These are phyloP conservation scores for Aphanomyces invadans DNA, from an alignment of 352 stramenopile species.

Conservation along the genomic window DNA sequence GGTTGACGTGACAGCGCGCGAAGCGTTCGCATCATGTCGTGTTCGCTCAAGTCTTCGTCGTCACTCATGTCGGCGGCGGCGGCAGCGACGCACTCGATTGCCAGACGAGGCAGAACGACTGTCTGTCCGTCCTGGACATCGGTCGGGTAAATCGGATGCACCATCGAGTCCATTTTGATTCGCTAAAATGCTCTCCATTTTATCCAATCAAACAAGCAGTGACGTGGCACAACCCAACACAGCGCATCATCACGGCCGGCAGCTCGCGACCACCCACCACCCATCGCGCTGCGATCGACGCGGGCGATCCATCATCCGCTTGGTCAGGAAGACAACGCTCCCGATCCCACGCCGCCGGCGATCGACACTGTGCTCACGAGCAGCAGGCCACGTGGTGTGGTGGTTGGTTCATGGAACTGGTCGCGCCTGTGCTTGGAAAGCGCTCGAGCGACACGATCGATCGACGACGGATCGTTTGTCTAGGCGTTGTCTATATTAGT, in stretches of 20 bases:
- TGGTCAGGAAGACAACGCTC: no score
- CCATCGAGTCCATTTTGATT: background rate
- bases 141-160: background rate
- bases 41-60: slow-evolving; percentile 4
- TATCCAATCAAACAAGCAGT: background rate
- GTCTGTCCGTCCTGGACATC: background rate
- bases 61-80: background rate
- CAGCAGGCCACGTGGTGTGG: no score
- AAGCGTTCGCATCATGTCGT: slow-evolving; percentile 10
- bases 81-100: background rate
- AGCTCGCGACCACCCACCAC: no score
- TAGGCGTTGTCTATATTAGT: background rate
- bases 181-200: background rate
- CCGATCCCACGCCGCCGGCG: no score
- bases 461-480: background rate
- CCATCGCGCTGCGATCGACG: background rate
- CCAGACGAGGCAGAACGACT: background rate
- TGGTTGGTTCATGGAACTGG: no score
- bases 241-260: no score
- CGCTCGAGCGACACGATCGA: no score
- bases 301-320: background rate
- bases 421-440: no score
- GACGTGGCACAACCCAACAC: no score
- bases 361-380: no score
- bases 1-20: slow-evolving; percentile 10